These are phyloP conservation scores for Xylaria sp. DNA, from an alignment of 2,329 filamentous ascomycete species.

Conservation along the genomic window DNA sequence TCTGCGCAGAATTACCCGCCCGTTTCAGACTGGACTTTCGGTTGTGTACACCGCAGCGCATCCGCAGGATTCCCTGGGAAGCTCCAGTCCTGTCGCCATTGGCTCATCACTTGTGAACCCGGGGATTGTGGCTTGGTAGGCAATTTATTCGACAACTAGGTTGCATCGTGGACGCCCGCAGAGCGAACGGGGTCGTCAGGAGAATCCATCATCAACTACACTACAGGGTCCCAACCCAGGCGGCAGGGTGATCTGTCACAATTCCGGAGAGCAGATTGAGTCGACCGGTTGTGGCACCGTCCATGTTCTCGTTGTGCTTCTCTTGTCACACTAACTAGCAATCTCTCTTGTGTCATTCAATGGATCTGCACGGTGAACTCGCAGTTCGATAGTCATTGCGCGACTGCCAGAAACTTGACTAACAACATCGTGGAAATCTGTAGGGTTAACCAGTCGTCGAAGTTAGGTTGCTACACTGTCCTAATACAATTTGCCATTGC, in stretches of 20 bases:
- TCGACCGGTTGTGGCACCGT: neutral
- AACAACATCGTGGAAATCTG: slow-evolving; percentile 13
- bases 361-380: slow-evolving; percentile 8
- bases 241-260: slow-evolving; percentile 8
- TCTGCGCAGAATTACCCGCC: neutral
- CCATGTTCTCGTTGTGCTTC: neutral
- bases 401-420: slow-evolving; percentile 13
- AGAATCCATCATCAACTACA: slow-evolving; percentile 9
- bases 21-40: neutral
- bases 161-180: slow-evolving; percentile 18
- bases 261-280: neutral
- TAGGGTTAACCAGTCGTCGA: slow-evolving; percentile 18
- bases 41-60: slow-evolving; percentile 17
- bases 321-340: neutral
- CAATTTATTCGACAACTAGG: slow-evolving; percentile 10
- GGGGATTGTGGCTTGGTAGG: slow-evolving; percentile 8
- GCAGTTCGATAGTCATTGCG: slow-evolving; percentile 2
- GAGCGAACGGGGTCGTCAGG: slow-evolving; percentile 19
- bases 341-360: neutral
- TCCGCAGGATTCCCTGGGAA: neutral
- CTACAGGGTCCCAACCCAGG: neutral
- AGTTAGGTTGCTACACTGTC: slow-evolving; percentile 2
- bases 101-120: slow-evolving; percentile 2
- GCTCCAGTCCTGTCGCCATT: slow-evolving; percentile 1
- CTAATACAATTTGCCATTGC: slow-evolving; percentile 5